A percentile compares a stretch with the other conserved stretches of the same genome.
These are phyloP conservation scores for Claviceps fusiformis DNA, from an alignment of 2,329 filamentous ascomycete species.

Conservation along the genomic window DNA sequence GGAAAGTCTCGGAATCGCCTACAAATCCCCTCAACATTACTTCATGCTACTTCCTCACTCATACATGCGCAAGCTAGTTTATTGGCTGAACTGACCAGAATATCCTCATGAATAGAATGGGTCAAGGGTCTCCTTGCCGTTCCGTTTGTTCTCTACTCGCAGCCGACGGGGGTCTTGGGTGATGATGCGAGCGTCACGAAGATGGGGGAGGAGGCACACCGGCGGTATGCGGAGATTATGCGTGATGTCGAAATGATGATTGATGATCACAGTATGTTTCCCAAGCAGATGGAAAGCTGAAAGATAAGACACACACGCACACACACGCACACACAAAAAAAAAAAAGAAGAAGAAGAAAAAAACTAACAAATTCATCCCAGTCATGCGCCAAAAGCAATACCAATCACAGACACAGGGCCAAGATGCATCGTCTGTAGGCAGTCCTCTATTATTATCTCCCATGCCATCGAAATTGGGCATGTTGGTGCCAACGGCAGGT, in stretches of 20 bases:
- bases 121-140: slow-evolving; percentile 90
- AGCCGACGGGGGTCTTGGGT: slow-evolving; percentile 78
- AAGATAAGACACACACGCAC: too few species aligned
- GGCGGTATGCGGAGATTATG: slow-evolving; percentile 91
- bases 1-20: too few species aligned
- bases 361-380: slow-evolving; percentile 17
- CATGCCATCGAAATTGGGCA: slow-evolving; percentile 70
- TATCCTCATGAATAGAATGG: slow-evolving; percentile 54
- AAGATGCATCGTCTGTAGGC: not conserved
- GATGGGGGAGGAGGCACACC: slow-evolving; percentile 69
- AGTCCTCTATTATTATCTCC: slow-evolving; percentile 20
- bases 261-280: slow-evolving; percentile 67
- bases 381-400: slow-evolving; percentile 52
- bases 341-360: not conserved
- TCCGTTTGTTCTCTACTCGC: slow-evolving; percentile 90
- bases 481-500: slow-evolving; percentile 84
- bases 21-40: too few species aligned
- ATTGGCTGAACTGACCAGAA: not conserved
- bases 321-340: not conserved
- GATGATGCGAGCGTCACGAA: slow-evolving; percentile 50
- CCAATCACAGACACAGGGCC: slow-evolving; percentile 1
- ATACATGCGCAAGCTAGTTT: too few species aligned
- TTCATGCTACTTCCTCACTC: too few species aligned
- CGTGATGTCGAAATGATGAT: slow-evolving; percentile 84
- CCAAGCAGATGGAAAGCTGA: too few species aligned